Evolutionary conservation across 2,329 filamentous ascomycete species (phyloP), one percentile per base, ranked within the genome.

Genomic region (Penicillium palitans): DNA sequence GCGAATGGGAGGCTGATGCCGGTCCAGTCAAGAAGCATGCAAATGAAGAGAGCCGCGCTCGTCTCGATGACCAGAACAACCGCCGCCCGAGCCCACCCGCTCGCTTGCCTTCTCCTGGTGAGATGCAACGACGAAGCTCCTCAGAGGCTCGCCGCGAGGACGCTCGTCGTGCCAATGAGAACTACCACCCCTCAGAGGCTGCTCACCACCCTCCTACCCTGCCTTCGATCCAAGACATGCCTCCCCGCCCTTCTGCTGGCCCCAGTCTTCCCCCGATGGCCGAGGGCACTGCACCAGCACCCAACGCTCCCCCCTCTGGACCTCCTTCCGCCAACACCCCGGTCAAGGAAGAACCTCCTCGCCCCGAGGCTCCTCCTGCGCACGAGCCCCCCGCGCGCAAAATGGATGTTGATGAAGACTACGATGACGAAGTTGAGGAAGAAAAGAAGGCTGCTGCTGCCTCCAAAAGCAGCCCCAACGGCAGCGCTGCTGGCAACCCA

Each of bases 371-470:
- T 29, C 75, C 82, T 2, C 79, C 82, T 21, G 75, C 81, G 19
- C 87, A 87, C 58, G 93, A 98, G 77, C 90, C 92, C 53, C 92
- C 95, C 35, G 91, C 92, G 21, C 84, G 95, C 24, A 96, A 96
- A 76, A 96, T 99, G 86, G 93, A 98, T 7, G 90, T 98, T 21
- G 93, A 99, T 66, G 95, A 99, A 74, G 90, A 98, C 73, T 98
- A 99, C 69, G 93, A 98, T 73, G 93, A 98, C 69, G 93, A 93
- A 57, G 91, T 86, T 5, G 93, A 96, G 65, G 93, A 97, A 59
- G 89, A 95, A 41, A 86, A 86, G 74, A 74, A 80, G 61, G 66
- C 65, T n/a, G 65, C 58, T 55, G 56, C 64, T 40, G 67, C 59
- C 44, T 64, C 67, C 6, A 77, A 77, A 62, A 68, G 70, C 15